phyloP scores from a whole-genome alignment of 805 yeast species.

The Saturnispora ahearnii region DNA sequence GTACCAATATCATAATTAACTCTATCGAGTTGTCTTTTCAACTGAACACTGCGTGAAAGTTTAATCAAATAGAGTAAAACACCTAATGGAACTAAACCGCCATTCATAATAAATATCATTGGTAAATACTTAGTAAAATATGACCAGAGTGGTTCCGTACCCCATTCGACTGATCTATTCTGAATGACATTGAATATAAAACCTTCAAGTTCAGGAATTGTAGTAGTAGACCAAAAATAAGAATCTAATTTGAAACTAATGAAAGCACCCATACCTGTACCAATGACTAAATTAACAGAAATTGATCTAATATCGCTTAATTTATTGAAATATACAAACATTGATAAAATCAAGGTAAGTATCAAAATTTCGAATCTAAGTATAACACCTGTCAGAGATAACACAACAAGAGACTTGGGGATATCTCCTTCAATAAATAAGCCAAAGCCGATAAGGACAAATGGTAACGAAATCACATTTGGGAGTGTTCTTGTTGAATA shows the following conservation, averaged over 20 bases:
- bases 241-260: slow-evolving; percentile 53
- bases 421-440: slow-evolving; percentile 41
- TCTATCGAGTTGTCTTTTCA: slow-evolving; percentile 12
- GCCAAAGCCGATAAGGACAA: slow-evolving; percentile 49
- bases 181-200: slow-evolving; percentile 67
- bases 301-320: slow-evolving; percentile 11
- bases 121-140: slow-evolving; percentile 53
- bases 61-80: background rate
- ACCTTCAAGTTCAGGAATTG: slow-evolving; percentile 65
- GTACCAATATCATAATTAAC: slow-evolving; percentile 23
- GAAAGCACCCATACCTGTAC: slow-evolving; percentile 40
- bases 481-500: slow-evolving; percentile 84
- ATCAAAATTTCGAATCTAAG: slow-evolving; percentile 67
- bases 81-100: slow-evolving; percentile 5
- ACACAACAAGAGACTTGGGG: slow-evolving; percentile 39
- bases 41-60: background rate
- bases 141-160: slow-evolving; percentile 62
- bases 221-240: slow-evolving; percentile 54
- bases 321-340: background rate
- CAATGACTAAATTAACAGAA: slow-evolving; percentile 30
- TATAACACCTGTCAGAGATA: slow-evolving; percentile 55
- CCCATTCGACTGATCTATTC: slow-evolving; percentile 77
- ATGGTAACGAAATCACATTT: slow-evolving; percentile 76
- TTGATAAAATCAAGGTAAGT: slow-evolving; percentile 41
- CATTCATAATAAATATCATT: slow-evolving; percentile 30